Evolutionary conservation across 1,139 yeast genomes (phyloP).

Genomic region (Kluyveromyces sp.): DNA sequence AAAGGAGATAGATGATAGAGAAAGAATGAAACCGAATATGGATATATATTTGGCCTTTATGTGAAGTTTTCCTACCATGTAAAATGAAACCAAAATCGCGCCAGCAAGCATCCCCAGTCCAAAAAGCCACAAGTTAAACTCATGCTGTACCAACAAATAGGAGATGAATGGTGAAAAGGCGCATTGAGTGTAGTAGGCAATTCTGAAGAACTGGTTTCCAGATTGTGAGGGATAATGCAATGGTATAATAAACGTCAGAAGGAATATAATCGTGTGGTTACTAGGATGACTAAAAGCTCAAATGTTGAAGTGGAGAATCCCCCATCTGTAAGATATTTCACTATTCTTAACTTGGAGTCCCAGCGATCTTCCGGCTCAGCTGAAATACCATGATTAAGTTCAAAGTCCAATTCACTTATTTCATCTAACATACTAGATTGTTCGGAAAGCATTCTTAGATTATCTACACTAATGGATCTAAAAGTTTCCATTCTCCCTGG

Average conservation of each 20-base stretch:
- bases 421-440: not conserved
- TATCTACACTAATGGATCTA: conserved; percentile 3
- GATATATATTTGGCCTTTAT: conserved; percentile 28
- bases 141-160: not conserved
- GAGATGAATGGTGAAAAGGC: conserved; percentile 6
- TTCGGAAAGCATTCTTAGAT: not conserved
- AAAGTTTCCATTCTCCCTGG: not conserved
- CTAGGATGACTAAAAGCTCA: conserved; percentile 1
- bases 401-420: not conserved
- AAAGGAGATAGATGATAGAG: conserved; percentile 66
- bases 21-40: conserved; percentile 53
- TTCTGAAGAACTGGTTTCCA: not conserved
- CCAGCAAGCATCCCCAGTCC: conserved; percentile 5
- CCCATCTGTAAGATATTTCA: not conserved
- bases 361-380: conserved; percentile 3
- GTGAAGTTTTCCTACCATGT: not conserved
- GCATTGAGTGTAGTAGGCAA: conserved; percentile 4
- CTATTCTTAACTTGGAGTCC: conserved; percentile 3
- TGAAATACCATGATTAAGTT: not conserved
- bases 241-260: conserved; percentile 5
- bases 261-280: conserved; percentile 3
- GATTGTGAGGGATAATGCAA: conserved; percentile 1
- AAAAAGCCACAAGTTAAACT: conserved; percentile 7
- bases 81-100: conserved; percentile 1
- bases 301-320: not conserved